Evolutionary conservation across 805 yeast species (phyloP).

Genomic region (Hanseniaspora clermontiae): DNA sequence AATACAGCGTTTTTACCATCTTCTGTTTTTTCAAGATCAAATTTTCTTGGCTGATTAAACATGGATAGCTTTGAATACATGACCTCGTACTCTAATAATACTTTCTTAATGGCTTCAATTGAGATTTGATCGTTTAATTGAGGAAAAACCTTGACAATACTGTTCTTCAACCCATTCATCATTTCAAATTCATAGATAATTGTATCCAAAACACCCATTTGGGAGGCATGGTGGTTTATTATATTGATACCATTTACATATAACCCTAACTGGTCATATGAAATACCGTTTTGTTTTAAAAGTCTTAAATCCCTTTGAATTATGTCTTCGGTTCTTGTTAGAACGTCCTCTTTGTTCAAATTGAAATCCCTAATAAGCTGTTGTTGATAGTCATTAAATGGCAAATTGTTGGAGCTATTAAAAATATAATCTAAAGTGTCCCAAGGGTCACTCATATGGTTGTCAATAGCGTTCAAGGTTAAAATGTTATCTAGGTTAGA

Average conservation of each 20-base stretch:
- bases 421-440: slow-evolving; percentile 27
- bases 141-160: slow-evolving; percentile 20
- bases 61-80: slow-evolving; percentile 20
- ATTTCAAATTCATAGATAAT: slow-evolving; percentile 19
- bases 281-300: slow-evolving; percentile 21
- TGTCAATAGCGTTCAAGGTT: slow-evolving; percentile 29
- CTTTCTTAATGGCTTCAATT: slow-evolving; percentile 14
- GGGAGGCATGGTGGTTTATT: slow-evolving; percentile 20
- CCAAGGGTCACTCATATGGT: slow-evolving; percentile 26
- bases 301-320: slow-evolving; percentile 17
- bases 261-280: slow-evolving; percentile 24
- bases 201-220: slow-evolving; percentile 18
- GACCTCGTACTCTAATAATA: slow-evolving; percentile 20
- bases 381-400: slow-evolving; percentile 19
- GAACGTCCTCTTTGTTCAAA: not conserved
- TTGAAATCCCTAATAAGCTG: not conserved
- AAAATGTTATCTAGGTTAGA: slow-evolving; percentile 27
- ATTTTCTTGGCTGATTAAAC: slow-evolving; percentile 24
- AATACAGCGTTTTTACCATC: slow-evolving; percentile 38
- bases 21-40: slow-evolving; percentile 22
- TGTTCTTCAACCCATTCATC: slow-evolving; percentile 14
- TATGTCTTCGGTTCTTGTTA: slow-evolving; percentile 10
- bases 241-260: slow-evolving; percentile 26
- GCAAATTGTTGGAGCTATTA: slow-evolving; percentile 32
- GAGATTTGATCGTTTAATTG: slow-evolving; percentile 16